Evolutionary conservation across 306 rosid genomes (phyloP), one percentile per base, ranked within the genome.

Genomic region (Vigna angularis): DNA sequence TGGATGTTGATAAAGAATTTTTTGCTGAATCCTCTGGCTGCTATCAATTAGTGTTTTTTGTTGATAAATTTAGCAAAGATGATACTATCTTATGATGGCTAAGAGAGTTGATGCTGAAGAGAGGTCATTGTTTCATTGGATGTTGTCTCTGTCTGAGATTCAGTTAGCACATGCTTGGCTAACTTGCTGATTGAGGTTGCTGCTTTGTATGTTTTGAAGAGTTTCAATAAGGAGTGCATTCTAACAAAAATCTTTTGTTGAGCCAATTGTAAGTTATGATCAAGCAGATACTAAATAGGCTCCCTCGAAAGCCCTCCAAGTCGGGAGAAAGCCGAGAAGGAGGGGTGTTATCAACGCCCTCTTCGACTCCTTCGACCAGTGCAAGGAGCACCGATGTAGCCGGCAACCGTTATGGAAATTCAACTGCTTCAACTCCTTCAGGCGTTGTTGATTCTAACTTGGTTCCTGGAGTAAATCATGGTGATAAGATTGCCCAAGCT

Each of bases 231-330:
- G 59, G 42, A 57, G 70, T 75, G 83, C 49, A 77, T 83, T 84
- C 70, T 67, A 70, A 70, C 77, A 80, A 61, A 75, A 59, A 49
- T 57, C 53, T 70, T 48, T 86, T 32, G 63, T 58, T 72, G 82
- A 83, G 40, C 63, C 66, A 49, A 40, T 51, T 85, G 73, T 2
- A 64, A 93, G 93, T 76, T 87, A 95, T 95, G 98, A 89, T 95
- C 88, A 95, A 95, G 82, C 89, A 92, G 84, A 86, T 95, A 83
- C 74, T 95, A 26, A 92, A 92, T 87, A 92, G 86, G 93, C 85
- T 95, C 67, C 98, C 98, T 22, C 83, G 91, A 72, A 95, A 95
- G 87, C 89, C 94, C 67, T 89, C 95, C 4, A 95, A 87, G 88
- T 85, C 97, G 3, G 83, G 79, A 20, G 98, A 92, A 68, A 86